These are phyloP conservation scores for Fagopyrum esculentum DNA, from an alignment of 148 eudicot genomes.

Conservation along the genomic window DNA sequence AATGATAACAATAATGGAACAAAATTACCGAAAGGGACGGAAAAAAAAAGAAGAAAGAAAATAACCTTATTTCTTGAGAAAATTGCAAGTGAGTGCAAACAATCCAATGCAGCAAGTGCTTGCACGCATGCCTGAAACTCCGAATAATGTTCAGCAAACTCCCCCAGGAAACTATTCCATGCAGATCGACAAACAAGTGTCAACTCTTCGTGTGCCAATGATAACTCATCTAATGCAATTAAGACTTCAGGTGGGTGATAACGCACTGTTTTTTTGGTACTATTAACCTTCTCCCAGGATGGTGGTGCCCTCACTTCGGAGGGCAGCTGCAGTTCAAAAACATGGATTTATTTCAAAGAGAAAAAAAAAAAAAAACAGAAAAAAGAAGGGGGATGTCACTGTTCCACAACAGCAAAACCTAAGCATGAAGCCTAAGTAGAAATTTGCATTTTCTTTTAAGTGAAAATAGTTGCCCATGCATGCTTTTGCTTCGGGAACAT, in stretches of 20 bases:
- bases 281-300: slow-evolving; percentile 84
- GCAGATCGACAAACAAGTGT: slow-evolving; percentile 59
- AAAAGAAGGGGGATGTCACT: background rate
- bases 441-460: background rate
- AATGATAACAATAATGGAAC: background rate
- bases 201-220: slow-evolving; percentile 79
- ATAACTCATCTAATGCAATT: slow-evolving; percentile 61
- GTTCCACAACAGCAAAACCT: background rate
- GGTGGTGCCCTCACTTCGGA: slow-evolving; percentile 64
- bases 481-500: background rate
- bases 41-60: background rate
- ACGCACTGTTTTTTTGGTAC: slow-evolving; percentile 86
- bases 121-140: slow-evolving; percentile 87
- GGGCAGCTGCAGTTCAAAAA: slow-evolving; percentile 46
- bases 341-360: background rate
- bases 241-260: slow-evolving; percentile 92
- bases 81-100: slow-evolving; percentile 77
- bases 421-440: background rate
- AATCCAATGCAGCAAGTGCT: slow-evolving; percentile 86
- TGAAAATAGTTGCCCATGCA: background rate
- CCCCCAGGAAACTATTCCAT: slow-evolving; percentile 68
- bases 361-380: background rate
- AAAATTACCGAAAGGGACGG: background rate
- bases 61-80: slow-evolving; percentile 71
- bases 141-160: slow-evolving; percentile 46